Base-by-base conservation (phyloP, 495 filamentous ascomycete genomes). In the Aspergillus funiculosus region DNA sequence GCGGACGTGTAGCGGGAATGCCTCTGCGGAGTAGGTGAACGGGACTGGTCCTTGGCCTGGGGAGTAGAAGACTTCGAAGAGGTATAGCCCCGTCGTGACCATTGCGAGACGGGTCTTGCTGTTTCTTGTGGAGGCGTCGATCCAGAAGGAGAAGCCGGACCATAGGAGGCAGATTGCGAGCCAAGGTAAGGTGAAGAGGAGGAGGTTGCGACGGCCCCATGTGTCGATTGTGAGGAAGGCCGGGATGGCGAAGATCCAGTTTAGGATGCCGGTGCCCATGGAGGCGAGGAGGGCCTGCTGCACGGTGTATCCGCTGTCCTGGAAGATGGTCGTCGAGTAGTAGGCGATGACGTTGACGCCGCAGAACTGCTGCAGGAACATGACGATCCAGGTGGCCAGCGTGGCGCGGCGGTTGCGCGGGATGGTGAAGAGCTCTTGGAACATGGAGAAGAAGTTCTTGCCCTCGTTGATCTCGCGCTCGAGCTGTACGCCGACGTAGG, bases 221-320 rank as follows among this genome's bases (percentile, higher is more conserved):
- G 78, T 83, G 54, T 82, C 79, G 37, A 83, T 84, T 0, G 81
- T 83, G 59, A 78, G 82, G 41, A 87, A 67, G 3, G 85, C 82
- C 5, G 83, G 85, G 19, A 76, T 64, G 3, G 82, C 78, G 43
- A 82, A 84, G 25, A 85, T 56, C 62, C 81, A 82, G 52, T 84
- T 82, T 18, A 84, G 54, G 30, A 80, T 71, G 8, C 84, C 85
- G 4, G 77, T 82, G 4, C 81, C 82, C 67, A 77, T 74, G 7
- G 78, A 79, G 1, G 69, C 76, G 3, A 79, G 56, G 22, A 83
- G 60, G 1, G 78, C 73, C 9, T 64, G 52, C n/a, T 66, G 60
- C 2, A 56, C 60, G 19, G 48, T 56, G 54, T 73, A 74, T 20
- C 73, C 74, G 9, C 69, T 69, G 1, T 77, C 41, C 5, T 50